phyloP scores from a whole-genome alignment of 2,329 filamentous ascomycete species.

The Pyrenochaeta sp. region DNA sequence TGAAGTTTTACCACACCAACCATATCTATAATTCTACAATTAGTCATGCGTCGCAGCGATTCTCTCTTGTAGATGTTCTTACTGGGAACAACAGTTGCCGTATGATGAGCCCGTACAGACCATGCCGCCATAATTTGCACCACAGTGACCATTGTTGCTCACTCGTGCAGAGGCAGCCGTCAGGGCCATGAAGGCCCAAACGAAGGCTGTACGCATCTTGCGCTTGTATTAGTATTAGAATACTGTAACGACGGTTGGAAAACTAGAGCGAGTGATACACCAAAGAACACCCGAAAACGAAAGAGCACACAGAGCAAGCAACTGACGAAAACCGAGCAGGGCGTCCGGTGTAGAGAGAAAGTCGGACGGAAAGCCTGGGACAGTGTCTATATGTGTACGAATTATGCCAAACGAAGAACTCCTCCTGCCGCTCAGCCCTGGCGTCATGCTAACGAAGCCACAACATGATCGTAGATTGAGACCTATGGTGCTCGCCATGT shows the following conservation, averaged over 20 bases:
- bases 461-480: neutral
- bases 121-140: neutral
- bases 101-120: constrained; percentile 2
- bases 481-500: neutral
- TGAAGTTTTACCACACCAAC: constrained; percentile 3
- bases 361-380: neutral
- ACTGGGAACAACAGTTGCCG: constrained; percentile 8
- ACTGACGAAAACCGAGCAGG: neutral
- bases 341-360: neutral
- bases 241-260: neutral
- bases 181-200: constrained; percentile 1
- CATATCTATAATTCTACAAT: constrained; percentile 1
- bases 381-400: neutral
- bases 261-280: neutral
- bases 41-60: neutral
- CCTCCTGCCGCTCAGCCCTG: neutral
- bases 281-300: neutral
- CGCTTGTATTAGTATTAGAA: neutral
- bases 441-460: neutral
- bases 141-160: constrained; percentile 1
- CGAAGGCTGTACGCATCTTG: neutral
- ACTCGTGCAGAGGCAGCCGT: neutral
- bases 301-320: neutral
- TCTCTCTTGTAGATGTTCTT: neutral
- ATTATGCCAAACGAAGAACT: neutral